phyloP scores from a whole-genome alignment of 116 monocot genomes.

The Iris pallida region DNA sequence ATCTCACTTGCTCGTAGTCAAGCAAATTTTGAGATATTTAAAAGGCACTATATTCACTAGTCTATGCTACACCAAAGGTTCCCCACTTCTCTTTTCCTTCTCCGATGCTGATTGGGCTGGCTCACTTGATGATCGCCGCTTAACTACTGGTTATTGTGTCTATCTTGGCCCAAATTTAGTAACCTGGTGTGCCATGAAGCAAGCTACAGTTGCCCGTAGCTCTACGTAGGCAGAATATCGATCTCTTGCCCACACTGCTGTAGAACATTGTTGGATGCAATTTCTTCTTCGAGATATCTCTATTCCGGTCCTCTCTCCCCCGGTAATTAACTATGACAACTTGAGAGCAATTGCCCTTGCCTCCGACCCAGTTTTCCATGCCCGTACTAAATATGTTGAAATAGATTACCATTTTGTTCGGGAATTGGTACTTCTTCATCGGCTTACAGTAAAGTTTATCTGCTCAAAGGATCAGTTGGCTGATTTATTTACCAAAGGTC shows the following conservation, averaged over 20 bases:
- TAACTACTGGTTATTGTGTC: no score
- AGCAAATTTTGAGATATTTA: no score
- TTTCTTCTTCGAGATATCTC: neutral
- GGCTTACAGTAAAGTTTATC: neutral
- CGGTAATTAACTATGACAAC: neutral
- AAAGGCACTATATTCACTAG: no score
- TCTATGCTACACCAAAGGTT: no score
- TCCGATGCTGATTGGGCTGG: conserved; percentile 1
- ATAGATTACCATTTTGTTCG: conserved; percentile 1
- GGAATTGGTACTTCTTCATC: neutral
- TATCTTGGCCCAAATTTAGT: neutral
- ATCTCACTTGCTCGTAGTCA: no score
- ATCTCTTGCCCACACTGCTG: neutral
- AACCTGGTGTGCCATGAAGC: neutral
- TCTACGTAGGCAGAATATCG: neutral
- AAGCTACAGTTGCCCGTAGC: neutral
- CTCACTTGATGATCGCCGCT: neutral
- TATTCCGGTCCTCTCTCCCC: neutral
- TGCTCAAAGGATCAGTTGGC: neutral
- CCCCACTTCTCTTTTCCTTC: neutral
- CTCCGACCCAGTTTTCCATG: conserved; percentile 8
- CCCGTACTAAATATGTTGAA: conserved; percentile 1
- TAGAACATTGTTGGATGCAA: neutral
- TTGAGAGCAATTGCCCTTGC: neutral
- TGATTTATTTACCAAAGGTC: neutral